Evolutionary conservation across 257 asterid species (phyloP).

Genomic region (Petunia secreta): DNA sequence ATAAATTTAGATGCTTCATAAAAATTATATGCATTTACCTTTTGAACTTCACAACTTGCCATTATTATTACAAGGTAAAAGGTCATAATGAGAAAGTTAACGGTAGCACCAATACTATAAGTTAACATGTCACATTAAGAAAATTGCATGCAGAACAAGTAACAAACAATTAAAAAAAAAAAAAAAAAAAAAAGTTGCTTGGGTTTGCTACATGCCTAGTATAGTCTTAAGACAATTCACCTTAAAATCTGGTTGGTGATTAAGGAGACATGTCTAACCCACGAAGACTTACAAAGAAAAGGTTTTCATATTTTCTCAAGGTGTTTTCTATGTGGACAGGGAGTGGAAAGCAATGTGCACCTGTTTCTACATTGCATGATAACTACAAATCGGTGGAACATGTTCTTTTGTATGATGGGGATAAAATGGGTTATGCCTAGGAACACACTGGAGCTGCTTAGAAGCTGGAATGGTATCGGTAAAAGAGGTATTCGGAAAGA

Average conservation of each 20-base stretch:
- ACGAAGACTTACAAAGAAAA: no score
- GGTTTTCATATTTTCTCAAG: no score
- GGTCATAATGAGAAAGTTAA: not conserved
- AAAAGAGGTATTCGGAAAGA: no score
- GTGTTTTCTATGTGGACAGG: no score
- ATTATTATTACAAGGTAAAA: not conserved
- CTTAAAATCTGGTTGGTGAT: not conserved
- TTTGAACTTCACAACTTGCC: not conserved
- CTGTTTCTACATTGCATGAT: no score
- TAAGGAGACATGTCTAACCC: no score
- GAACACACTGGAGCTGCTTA: no score
- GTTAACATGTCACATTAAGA: not conserved
- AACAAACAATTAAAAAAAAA: not conserved
- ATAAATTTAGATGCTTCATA: not conserved
- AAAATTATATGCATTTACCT: not conserved
- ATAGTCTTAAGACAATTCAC: not conserved
- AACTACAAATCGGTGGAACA: no score
- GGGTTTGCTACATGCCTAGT: not conserved
- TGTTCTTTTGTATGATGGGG: no score
- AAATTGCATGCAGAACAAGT: not conserved
- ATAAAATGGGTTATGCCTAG: no score
- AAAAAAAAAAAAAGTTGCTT: not conserved
- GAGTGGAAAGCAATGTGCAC: no score
- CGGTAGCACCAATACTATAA: not conserved
- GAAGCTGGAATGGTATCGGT: no score